Percentiles rank a stretch among this genome's conserved stretches.
These are phyloP conservation scores for Mycena chlorophos DNA, from an alignment of 768 basidiomycete species.

Conservation along the genomic window DNA sequence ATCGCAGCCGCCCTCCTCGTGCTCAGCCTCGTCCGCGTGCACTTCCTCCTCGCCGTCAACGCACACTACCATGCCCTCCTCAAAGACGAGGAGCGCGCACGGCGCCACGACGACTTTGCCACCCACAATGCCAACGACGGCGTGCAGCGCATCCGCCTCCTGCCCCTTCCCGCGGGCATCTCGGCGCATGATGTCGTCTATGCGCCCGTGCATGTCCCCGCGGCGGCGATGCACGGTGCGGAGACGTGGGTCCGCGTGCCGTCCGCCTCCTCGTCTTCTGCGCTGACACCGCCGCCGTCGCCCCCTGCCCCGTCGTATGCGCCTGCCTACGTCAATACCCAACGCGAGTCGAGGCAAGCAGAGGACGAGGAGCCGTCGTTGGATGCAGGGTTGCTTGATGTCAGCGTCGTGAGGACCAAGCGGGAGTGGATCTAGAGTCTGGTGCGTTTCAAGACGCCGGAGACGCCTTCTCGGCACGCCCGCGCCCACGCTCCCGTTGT, in stretches of 20 bases:
- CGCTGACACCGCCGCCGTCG: background rate
- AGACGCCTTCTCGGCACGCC: no score
- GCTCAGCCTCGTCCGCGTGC: slow-evolving; percentile 65
- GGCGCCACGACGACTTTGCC: no score
- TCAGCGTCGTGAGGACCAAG: slow-evolving; percentile 16
- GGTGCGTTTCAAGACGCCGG: background rate
- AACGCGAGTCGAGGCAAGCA: no score
- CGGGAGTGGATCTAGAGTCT: slow-evolving; percentile 15
- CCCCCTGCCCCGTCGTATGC: background rate
- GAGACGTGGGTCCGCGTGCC: slow-evolving; percentile 17
- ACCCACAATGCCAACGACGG: background rate
- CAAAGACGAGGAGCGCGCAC: background rate
- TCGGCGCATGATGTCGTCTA: slow-evolving; percentile 12
- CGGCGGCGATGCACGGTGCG: background rate
- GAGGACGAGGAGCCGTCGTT: background rate
- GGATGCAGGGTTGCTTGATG: slow-evolving; percentile 15
- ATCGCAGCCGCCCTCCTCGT: slow-evolving; percentile 60
- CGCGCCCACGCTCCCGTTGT: no score
- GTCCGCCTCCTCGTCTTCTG: background rate
- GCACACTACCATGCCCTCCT: slow-evolving; percentile 12
- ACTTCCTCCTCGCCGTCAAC: slow-evolving; percentile 68
- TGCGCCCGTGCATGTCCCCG: slow-evolving; percentile 15
- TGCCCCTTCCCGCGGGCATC: slow-evolving; percentile 12
- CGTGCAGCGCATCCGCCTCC: slow-evolving; percentile 9
- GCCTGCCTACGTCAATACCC: slow-evolving; percentile 2